Evolutionary conservation across 192 early-diverging fungal species (phyloP), one percentile per base, ranked within the genome.

Genomic region (Podila epigama): DNA sequence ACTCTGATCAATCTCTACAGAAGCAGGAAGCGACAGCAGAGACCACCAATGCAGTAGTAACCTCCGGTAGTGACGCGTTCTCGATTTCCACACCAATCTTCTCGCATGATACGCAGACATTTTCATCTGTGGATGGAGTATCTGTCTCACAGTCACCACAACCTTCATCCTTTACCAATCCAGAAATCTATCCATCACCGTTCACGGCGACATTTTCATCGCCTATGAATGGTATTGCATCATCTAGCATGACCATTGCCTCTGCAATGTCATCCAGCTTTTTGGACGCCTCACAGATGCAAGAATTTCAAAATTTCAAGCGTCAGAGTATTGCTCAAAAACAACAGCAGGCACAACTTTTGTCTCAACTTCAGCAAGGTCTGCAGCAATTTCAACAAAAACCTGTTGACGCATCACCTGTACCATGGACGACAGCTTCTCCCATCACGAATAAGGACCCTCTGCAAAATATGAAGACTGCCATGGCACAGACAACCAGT

Each of bases 231-330:
- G 51, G 20, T 1, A n/a, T n/a, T n/a, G 52, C 52, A 31, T 8
- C 29, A 13, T 29, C 52, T 13, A 54, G 25, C 10, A 54, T 54
- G 52, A 13, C 52, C 1, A 25, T 20, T 28, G 52, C 51, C 25
- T 20, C 31, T 36, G 51, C 16, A 22, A 5, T 41, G 25, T 40
- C 29, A 31, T 13, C 67, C 2, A 70, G 68, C 37, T 62, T 70
- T 29, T 40, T 66, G 64, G 64, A 75, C 29, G 52, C 52, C 1
- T 50, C 59, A 6, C 63, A 66, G n/a, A 56, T 66, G 51, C 63
- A 66, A 22, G 70, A 66, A 32, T 56, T 66, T 29, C 48, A 66
- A 18, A 57, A 29, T 15, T 66, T 75, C n/a, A 63, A 75, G 6
- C 51, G 58, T 8, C 63, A 72, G 2, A 50, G 40, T 34, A 32